Percentiles rank a stretch among this genome's conserved stretches.
phyloP scores from a whole-genome alignment of 495 filamentous ascomycete genomes.

The Diplogelasinospora grovesii region DNA sequence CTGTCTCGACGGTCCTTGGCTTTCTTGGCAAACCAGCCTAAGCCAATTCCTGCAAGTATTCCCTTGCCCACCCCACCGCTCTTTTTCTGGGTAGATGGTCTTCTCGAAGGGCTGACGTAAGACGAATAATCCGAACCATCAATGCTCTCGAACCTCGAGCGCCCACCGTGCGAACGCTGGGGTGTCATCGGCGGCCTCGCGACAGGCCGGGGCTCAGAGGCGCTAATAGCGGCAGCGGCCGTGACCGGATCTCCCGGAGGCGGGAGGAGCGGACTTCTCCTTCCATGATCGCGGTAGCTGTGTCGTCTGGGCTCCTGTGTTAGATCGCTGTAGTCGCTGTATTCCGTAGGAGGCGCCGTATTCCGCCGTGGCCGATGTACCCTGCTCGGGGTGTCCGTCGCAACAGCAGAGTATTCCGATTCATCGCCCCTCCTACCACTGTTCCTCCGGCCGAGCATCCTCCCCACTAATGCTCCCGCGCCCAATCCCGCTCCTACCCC shows the following conservation, averaged over 20 bases:
- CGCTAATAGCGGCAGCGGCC: slow-evolving; percentile 35
- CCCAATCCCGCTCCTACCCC: slow-evolving; percentile 62
- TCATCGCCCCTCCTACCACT: slow-evolving; percentile 54
- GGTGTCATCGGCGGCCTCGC: slow-evolving; percentile 37
- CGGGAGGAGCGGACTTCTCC: slow-evolving; percentile 31
- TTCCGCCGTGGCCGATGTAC: slow-evolving; percentile 29
- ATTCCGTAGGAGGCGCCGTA: slow-evolving; percentile 35
- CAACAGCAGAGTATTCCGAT: slow-evolving; percentile 51
- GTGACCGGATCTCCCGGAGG: slow-evolving; percentile 31
- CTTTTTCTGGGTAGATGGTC: slow-evolving; percentile 24
- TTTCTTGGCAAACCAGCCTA: slow-evolving; percentile 56
- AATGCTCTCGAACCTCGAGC: slow-evolving; percentile 35
- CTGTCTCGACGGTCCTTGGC: slow-evolving; percentile 54
- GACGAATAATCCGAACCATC: slow-evolving; percentile 46
- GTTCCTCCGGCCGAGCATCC: slow-evolving; percentile 53
- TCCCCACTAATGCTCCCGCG: slow-evolving; percentile 57
- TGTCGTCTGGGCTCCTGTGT: slow-evolving; percentile 31
- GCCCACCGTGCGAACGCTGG: slow-evolving; percentile 33
- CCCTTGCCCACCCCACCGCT: slow-evolving; percentile 51
- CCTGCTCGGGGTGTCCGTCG: slow-evolving; percentile 46
- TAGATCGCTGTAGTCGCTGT: slow-evolving; percentile 37
- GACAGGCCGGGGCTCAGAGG: slow-evolving; percentile 22
- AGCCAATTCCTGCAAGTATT: slow-evolving; percentile 59
- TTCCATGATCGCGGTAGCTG: slow-evolving; percentile 22
- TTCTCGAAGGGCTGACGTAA: slow-evolving; percentile 41